phyloP scores from a whole-genome alignment of 306 rosid genomes.

The Pyrus communis region DNA sequence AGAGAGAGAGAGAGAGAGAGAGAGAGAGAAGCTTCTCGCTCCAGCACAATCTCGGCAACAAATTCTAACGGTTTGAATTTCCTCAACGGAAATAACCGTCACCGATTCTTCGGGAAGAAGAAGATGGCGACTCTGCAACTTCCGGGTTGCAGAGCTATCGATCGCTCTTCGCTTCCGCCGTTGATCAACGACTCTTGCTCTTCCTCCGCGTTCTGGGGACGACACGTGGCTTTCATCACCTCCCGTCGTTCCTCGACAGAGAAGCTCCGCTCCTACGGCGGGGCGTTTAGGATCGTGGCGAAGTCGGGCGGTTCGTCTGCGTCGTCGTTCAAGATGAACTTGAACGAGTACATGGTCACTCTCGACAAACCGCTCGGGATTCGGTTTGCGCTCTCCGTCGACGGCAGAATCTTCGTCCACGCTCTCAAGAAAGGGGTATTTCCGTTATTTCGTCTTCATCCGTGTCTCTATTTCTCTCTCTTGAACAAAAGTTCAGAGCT shows the following conservation, averaged over 20 bases:
- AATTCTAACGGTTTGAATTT: background rate
- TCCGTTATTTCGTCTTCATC: background rate
- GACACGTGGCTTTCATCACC: constrained; percentile 15
- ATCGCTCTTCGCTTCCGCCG: constrained; percentile 16
- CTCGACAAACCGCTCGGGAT: constrained; percentile 84
- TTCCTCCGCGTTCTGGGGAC: constrained; percentile 37
- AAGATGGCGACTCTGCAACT: constrained; percentile 53
- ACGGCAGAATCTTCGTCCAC: constrained; percentile 80
- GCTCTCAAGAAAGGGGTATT: constrained; percentile 81
- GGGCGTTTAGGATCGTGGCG: constrained; percentile 38
- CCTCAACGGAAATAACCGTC: background rate
- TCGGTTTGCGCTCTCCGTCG: constrained; percentile 69
- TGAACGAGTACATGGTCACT: constrained; percentile 81
- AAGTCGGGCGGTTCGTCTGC: constrained; percentile 24
- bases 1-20: too few relatives aligned
- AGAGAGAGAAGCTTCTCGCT: background rate
- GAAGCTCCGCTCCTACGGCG: constrained; percentile 23
- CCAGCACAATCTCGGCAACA: background rate
- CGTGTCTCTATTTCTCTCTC: background rate
- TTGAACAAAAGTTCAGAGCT: background rate
- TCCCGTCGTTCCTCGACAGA: background rate
- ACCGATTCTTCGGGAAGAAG: background rate
- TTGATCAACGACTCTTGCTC: background rate
- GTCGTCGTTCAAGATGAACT: constrained; percentile 57
- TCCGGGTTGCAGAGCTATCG: constrained; percentile 18